Percentiles rank a stretch among this genome's conserved stretches.
These are phyloP conservation scores for Cercophora sp. DNA, from an alignment of 495 filamentous ascomycete species.

Conservation along the genomic window DNA sequence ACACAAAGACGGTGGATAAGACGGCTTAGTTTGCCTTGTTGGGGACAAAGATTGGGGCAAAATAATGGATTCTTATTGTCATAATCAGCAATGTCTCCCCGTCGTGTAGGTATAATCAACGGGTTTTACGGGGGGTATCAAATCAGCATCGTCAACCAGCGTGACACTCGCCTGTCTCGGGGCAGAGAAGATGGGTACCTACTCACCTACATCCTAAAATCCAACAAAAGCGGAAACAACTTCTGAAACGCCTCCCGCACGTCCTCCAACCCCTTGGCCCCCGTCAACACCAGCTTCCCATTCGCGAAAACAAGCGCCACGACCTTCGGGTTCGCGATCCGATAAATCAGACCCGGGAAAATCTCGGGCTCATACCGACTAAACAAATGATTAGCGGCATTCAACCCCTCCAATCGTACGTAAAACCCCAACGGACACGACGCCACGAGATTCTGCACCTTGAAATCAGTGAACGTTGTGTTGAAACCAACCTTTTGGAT, in stretches of 20 bases:
- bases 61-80: no score
- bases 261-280: constrained; percentile 88
- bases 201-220: constrained; percentile 8
- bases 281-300: constrained; percentile 96
- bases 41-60: no score
- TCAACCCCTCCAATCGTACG: constrained; percentile 87
- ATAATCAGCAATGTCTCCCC: no score
- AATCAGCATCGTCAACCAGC: neutral
- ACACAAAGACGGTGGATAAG: neutral
- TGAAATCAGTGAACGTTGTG: constrained; percentile 94
- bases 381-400: constrained; percentile 43
- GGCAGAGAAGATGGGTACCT: neutral
- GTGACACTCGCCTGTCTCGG: neutral
- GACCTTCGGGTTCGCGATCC: constrained; percentile 84
- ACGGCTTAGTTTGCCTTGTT: neutral
- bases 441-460: constrained; percentile 97
- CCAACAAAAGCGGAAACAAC: constrained; percentile 84
- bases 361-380: constrained; percentile 92
- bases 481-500: constrained; percentile 98
- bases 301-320: constrained; percentile 17
- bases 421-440: constrained; percentile 94
- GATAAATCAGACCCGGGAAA: constrained; percentile 95
- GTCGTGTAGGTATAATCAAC: no score
- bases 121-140: no score
- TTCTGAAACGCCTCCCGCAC: constrained; percentile 89